Conservation (phyloP, 2,329 filamentous ascomycete species). For the Didymella sp. region DNA sequence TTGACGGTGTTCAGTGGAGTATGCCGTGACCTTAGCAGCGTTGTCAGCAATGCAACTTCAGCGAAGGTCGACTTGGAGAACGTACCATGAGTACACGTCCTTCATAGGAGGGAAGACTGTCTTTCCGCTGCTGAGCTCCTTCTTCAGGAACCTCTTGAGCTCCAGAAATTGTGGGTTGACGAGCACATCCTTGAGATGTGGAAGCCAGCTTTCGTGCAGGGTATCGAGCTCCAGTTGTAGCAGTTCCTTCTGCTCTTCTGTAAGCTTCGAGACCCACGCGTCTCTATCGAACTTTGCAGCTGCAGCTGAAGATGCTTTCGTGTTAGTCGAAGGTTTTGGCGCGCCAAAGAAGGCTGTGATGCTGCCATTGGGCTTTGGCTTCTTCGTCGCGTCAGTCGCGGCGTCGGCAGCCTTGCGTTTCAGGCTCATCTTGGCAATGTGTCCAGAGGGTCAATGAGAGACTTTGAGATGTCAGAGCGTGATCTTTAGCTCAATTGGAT, state of each 20-base stretch:
- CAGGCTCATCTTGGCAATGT: conserved; percentile 52
- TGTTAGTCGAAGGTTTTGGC: conserved; percentile 55
- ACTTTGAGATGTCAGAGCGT: neutral
- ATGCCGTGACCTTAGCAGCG: conserved; percentile 77
- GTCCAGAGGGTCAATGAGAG: neutral
- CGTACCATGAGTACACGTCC: conserved; percentile 94
- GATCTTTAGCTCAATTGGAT: neutral
- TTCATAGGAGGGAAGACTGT: conserved; percentile 86
- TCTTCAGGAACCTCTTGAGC: conserved; percentile 84
- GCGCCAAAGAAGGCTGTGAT: conserved; percentile 90
- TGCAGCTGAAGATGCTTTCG: conserved; percentile 26
- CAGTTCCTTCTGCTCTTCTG: conserved; percentile 79
- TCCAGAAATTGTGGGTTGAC: conserved; percentile 79
- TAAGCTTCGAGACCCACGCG: conserved; percentile 84
- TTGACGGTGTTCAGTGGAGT: conserved; percentile 90
- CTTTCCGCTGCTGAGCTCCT: conserved; percentile 74
- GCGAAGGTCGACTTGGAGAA: neutral
- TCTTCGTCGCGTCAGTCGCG: conserved; percentile 56
- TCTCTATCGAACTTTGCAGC: conserved; percentile 76
- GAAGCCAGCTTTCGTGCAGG: conserved; percentile 89
- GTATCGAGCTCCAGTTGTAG: conserved; percentile 91
- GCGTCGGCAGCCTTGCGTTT: conserved; percentile 60
- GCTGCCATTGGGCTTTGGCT: conserved; percentile 68
- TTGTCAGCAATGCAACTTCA: conserved; percentile 7
- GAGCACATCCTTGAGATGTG: conserved; percentile 86